phyloP scores from a whole-genome alignment of 352 stramenopile species.

The Pythium rishiriense region DNA sequence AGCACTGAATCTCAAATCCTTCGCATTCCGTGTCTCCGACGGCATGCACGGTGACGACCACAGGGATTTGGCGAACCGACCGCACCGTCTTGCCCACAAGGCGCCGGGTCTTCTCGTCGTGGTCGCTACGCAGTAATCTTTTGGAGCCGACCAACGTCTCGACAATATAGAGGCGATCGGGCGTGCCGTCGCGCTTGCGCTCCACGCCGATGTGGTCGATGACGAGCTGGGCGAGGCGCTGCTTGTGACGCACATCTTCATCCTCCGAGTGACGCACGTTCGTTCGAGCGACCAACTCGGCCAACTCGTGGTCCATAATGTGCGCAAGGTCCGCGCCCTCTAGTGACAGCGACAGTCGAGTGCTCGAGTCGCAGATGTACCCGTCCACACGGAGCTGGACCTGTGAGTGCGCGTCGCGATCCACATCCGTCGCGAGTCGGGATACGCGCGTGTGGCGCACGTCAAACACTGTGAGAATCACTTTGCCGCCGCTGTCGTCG shows the following conservation, averaged over 20 bases:
- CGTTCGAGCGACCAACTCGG: background rate
- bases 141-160: conserved; percentile 24
- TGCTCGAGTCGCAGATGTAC: conserved; percentile 57
- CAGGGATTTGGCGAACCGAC: conserved; percentile 33
- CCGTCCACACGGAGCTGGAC: conserved; percentile 53
- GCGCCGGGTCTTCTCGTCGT: background rate
- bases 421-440: background rate
- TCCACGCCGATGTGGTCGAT: conserved; percentile 63
- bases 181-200: conserved; percentile 43
- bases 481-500: conserved; percentile 24
- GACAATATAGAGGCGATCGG: conserved; percentile 47
- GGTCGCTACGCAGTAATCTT: background rate
- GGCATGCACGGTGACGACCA: conserved; percentile 40
- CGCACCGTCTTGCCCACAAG: conserved; percentile 46
- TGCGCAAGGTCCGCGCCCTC: conserved; percentile 45
- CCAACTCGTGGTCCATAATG: conserved; percentile 31
- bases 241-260: conserved; percentile 2
- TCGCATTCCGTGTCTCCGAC: conserved; percentile 7
- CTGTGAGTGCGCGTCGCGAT: background rate
- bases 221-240: conserved; percentile 40
- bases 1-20: conserved; percentile 34
- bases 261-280: background rate
- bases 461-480: conserved; percentile 69
- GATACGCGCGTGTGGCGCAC: conserved; percentile 24
- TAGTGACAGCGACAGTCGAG: conserved; percentile 46